Conservation (phyloP, 2,329 filamentous ascomycete genomes). For the Alternaria dauci region DNA sequence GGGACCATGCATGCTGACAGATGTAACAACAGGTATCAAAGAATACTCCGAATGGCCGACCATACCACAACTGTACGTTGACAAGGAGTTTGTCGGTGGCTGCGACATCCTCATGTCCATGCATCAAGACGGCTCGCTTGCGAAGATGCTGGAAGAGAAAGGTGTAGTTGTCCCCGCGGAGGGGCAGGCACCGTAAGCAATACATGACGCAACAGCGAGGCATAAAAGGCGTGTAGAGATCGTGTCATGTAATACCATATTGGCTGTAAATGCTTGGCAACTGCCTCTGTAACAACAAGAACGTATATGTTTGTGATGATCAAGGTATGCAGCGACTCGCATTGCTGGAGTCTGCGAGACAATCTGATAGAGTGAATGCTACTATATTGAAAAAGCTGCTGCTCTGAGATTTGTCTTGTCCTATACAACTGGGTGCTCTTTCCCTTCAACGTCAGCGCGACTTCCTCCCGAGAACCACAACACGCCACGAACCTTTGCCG, state of each 20-base stretch:
- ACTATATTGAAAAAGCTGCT: background rate
- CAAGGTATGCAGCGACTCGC: background rate
- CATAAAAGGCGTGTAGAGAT: background rate
- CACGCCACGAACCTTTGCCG: slow-evolving; percentile 1
- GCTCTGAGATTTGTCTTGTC: background rate
- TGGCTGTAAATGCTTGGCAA: background rate
- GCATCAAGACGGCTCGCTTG: slow-evolving; percentile 94
- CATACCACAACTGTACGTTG: slow-evolving; percentile 94
- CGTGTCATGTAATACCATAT: background rate
- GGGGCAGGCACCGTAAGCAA: slow-evolving; percentile 30
- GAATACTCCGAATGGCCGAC: slow-evolving; percentile 99
- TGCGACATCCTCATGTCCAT: slow-evolving; percentile 96
- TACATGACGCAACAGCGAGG: background rate
- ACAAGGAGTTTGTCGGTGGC: slow-evolving; percentile 96
- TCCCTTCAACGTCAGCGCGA: slow-evolving; percentile 1
- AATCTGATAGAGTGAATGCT: background rate
- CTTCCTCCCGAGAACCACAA: slow-evolving; percentile 20
- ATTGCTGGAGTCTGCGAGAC: background rate
- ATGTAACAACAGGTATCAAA: slow-evolving; percentile 77
- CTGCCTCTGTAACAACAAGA: slow-evolving; percentile 7
- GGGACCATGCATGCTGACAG: slow-evolving; percentile 21
- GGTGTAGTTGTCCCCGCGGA: slow-evolving; percentile 73
- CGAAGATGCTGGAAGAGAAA: slow-evolving; percentile 92
- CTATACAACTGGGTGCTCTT: background rate
- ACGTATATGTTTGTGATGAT: slow-evolving; percentile 6